Evolutionary conservation across 345 rosid species (phyloP).

Genomic region (Salix exigua): DNA sequence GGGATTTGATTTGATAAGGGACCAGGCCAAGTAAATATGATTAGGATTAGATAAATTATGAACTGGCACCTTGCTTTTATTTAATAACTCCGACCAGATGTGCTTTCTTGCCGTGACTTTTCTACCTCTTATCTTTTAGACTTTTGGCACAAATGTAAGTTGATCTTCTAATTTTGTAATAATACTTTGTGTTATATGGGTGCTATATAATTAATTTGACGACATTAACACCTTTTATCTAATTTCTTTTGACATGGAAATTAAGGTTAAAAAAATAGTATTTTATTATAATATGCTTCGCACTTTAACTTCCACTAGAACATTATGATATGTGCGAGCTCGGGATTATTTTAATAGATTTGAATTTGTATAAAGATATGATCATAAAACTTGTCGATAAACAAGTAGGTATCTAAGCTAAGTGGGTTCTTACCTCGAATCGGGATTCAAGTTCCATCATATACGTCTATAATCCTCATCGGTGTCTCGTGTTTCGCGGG

Average conservation of each 20-base stretch:
- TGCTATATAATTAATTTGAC: conserved; percentile 2
- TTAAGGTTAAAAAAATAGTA: neutral
- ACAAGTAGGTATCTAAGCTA: no score
- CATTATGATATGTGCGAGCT: neutral
- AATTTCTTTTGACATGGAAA: neutral
- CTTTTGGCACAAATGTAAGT: conserved; percentile 31
- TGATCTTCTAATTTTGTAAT: conserved; percentile 32
- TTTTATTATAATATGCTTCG: neutral
- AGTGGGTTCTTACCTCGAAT: no score
- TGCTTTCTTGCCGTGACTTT: neutral
- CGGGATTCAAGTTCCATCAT: no score
- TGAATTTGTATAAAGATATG: neutral
- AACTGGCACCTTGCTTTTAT: conserved; percentile 25
- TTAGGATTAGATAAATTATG: neutral
- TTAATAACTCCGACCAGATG: conserved; percentile 39
- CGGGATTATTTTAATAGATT: neutral
- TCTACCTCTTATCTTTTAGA: neutral
- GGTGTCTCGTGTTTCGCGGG: no score
- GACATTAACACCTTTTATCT: conserved; percentile 7
- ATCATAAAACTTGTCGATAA: no score
- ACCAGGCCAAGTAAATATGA: conserved; percentile 55
- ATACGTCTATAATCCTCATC: no score
- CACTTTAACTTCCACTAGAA: neutral
- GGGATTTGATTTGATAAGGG: conserved; percentile 85
- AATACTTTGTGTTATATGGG: conserved; percentile 11